These are phyloP conservation scores for Candida sanyiensis DNA, from an alignment of 805 yeast species.

Conservation along the genomic window DNA sequence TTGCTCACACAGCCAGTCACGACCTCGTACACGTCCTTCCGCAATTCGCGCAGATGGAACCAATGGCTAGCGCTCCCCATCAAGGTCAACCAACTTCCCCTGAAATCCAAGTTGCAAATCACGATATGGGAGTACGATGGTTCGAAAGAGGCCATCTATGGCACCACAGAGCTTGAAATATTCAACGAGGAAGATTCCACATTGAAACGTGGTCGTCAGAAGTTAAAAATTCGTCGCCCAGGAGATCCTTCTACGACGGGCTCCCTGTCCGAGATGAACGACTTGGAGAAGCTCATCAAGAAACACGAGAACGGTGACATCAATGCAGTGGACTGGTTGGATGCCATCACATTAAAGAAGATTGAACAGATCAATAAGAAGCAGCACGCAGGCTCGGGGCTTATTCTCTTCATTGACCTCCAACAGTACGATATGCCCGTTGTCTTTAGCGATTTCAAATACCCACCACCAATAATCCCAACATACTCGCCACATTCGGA, in stretches of 20 bases:
- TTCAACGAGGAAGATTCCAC: slow-evolving; percentile 57
- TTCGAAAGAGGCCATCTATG: slow-evolving; percentile 48
- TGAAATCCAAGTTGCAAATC: slow-evolving; percentile 53
- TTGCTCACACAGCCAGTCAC: slow-evolving; percentile 45
- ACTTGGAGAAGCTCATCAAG: slow-evolving; percentile 49
- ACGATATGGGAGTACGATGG: slow-evolving; percentile 65
- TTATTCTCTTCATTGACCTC: slow-evolving; percentile 45
- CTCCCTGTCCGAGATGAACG: slow-evolving; percentile 34
- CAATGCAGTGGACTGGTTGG: slow-evolving; percentile 65
- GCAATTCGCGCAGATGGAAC: slow-evolving; percentile 51
- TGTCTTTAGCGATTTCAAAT: slow-evolving; percentile 56
- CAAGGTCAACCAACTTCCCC: slow-evolving; percentile 61
- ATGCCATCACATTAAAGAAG: slow-evolving; percentile 52
- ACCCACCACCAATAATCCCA: slow-evolving; percentile 30
- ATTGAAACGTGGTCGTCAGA: slow-evolving; percentile 68
- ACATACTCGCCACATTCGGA: slow-evolving; percentile 40
- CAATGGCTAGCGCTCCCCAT: slow-evolving; percentile 73
- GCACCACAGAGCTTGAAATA: slow-evolving; percentile 51
- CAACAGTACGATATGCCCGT: slow-evolving; percentile 68
- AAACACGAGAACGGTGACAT: slow-evolving; percentile 65
- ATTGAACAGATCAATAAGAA: slow-evolving; percentile 30
- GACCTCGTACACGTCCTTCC: slow-evolving; percentile 44
- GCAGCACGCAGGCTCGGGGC: slow-evolving; percentile 28
- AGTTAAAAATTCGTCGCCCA: slow-evolving; percentile 40
- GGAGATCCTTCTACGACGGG: slow-evolving; percentile 24